Percentiles rank a stretch among this genome's conserved stretches.
These are phyloP conservation scores for Prunus davidiana DNA, from an alignment of 306 rosid species.

Conservation along the genomic window DNA sequence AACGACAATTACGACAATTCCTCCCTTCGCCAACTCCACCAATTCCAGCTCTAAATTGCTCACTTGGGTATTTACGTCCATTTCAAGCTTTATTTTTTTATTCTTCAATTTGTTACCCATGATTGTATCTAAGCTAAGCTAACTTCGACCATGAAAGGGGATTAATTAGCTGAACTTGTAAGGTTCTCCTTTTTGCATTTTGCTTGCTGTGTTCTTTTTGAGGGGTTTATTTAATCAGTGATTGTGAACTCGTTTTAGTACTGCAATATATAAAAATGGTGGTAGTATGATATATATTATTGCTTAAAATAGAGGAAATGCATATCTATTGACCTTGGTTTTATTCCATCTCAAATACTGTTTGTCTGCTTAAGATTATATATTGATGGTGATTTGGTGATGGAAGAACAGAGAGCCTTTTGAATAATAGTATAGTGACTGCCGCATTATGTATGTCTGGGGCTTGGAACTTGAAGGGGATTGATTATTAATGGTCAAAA, in stretches of 20 bases:
- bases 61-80: no score
- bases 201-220: constrained; percentile 10
- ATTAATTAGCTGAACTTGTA: constrained; percentile 1
- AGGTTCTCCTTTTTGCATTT: not conserved
- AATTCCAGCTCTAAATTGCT: no score
- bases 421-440: not conserved
- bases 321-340: constrained; percentile 32
- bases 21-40: no score
- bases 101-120: no score
- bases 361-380: no score
- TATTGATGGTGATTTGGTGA: not conserved
- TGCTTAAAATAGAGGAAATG: constrained; percentile 34
- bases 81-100: no score
- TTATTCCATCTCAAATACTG: not conserved
- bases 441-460: not conserved
- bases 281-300: constrained; percentile 13
- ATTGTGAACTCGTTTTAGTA: constrained; percentile 26
- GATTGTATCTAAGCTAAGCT: not conserved
- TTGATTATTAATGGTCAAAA: not conserved
- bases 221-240: constrained; percentile 10
- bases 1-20: no score
- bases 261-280: constrained; percentile 37
- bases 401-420: not conserved
- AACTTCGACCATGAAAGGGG: not conserved
- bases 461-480: not conserved